phyloP scores from a whole-genome alignment of 306 rosid genomes.

The Trifolium dubium region DNA sequence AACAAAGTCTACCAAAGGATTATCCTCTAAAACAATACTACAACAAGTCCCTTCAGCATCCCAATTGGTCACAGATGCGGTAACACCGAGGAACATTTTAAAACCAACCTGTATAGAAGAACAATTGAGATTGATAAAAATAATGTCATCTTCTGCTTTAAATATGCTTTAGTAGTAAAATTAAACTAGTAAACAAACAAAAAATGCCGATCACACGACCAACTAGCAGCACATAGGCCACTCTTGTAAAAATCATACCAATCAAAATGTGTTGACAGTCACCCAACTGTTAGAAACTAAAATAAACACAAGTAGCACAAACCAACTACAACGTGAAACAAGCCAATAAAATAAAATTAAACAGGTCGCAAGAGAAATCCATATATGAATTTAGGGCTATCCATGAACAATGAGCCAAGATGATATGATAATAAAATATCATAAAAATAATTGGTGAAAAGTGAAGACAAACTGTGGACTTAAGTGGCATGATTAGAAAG shows the following conservation, averaged over 20 bases:
- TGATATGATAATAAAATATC: background rate
- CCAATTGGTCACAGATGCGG: constrained; percentile 93
- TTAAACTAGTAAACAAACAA: constrained; percentile 27
- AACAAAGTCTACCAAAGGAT: constrained; percentile 95
- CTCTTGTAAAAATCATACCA: constrained; percentile 4
- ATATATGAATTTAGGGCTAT: background rate
- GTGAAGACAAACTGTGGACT: constrained; percentile 4
- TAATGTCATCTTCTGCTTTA: background rate
- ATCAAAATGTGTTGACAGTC: constrained; percentile 33
- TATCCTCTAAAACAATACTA: constrained; percentile 92
- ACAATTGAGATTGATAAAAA: constrained; percentile 23
- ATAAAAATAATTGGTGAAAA: background rate
- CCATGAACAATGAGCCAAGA: constrained; percentile 15
- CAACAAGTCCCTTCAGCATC: constrained; percentile 96
- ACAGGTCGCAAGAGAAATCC: background rate
- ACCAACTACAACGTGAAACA: constrained; percentile 8
- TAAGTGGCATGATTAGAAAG: constrained; percentile 2
- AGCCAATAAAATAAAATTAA: background rate
- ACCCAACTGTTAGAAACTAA: constrained; percentile 2
- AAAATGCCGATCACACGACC: constrained; percentile 22
- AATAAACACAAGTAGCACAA: constrained; percentile 30
- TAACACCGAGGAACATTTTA: constrained; percentile 94
- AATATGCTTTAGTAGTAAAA: constrained; percentile 25
- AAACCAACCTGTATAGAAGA: constrained; percentile 76
- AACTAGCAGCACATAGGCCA: constrained; percentile 15